A percentile compares a stretch with the other conserved stretches of the same genome.
Conservation (phyloP, 2,329 filamentous ascomycete species). For the Verticillium zaregamsianum region DNA sequence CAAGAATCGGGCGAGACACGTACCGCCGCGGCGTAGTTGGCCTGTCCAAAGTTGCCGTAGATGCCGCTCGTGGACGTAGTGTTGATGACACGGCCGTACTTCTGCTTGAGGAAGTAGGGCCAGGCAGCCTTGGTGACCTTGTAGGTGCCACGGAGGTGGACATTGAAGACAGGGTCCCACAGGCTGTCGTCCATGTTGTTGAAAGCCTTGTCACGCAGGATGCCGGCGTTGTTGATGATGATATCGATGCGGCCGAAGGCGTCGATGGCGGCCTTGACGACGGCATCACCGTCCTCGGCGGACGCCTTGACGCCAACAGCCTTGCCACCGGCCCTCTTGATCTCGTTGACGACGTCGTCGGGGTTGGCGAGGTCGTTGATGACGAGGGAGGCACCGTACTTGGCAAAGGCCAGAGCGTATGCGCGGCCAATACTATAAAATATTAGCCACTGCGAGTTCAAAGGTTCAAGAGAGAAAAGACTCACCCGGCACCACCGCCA, state of each 20-base stretch:
- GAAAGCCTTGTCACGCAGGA: constrained; percentile 96
- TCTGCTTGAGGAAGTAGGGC: constrained; percentile 97
- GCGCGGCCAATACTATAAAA: constrained; percentile 73
- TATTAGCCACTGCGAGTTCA: constrained; percentile 5
- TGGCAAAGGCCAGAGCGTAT: constrained; percentile 84
- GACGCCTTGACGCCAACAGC: constrained; percentile 91
- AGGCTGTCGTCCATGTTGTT: constrained; percentile 93
- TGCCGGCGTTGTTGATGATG: constrained; percentile 96
- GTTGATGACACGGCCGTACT: constrained; percentile 95
- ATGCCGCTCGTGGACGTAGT: constrained; percentile 96
- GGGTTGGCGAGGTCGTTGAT: constrained; percentile 94
- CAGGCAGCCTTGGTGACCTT: constrained; percentile 96
- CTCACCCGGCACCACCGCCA: constrained; percentile 74
- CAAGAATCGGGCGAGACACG: constrained; percentile 27
- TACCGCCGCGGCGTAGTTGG: constrained; percentile 91
- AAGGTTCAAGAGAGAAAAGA: constrained; percentile 6
- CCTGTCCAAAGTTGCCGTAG: constrained; percentile 98
- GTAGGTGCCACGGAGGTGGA: constrained; percentile 92
- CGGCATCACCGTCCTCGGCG: constrained; percentile 84
- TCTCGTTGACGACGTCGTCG: constrained; percentile 86
- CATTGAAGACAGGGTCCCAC: constrained; percentile 89
- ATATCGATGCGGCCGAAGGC: constrained; percentile 92
- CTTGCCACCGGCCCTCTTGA: constrained; percentile 82
- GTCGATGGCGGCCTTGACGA: constrained; percentile 92
- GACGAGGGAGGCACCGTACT: constrained; percentile 78